These are phyloP conservation scores for Entelexis paramagnoliae DNA, from an alignment of 1,139 yeast species.

Conservation along the genomic window DNA sequence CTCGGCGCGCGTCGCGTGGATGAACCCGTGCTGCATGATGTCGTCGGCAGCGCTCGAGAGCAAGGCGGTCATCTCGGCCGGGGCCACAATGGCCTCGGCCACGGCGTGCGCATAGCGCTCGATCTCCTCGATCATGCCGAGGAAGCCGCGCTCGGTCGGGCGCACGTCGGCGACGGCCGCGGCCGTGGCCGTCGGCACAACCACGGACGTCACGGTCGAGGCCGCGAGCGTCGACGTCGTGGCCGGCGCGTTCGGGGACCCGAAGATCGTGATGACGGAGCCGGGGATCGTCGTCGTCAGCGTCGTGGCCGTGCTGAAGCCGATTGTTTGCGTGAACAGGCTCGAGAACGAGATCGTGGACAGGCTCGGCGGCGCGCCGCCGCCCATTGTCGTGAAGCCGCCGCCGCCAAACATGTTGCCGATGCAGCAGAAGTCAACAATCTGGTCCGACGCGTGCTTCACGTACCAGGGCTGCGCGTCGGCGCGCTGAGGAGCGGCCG, in stretches of 20 bases:
- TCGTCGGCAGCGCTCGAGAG: constrained; percentile 14
- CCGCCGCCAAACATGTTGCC: constrained; percentile 14
- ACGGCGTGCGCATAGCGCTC: constrained; percentile 16
- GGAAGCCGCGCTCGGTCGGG: constrained; percentile 5
- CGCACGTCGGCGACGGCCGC: neutral
- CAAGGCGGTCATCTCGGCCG: constrained; percentile 14
- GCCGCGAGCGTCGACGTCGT: too few relatives aligned
- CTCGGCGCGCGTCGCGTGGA: constrained; percentile 14
- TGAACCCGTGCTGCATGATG: constrained; percentile 16
- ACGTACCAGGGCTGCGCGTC: constrained; percentile 16
- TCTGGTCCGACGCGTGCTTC: constrained; percentile 16
- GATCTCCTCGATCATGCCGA: constrained; percentile 6
- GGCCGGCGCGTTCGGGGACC: too few relatives aligned
- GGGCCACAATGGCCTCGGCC: constrained; percentile 19
- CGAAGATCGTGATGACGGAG: constrained; percentile 14
- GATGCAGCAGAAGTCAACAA: constrained; percentile 16
- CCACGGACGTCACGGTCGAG: too few relatives aligned
- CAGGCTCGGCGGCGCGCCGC: neutral
- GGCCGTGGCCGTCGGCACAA: neutral
- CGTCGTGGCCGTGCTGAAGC: constrained; percentile 14
- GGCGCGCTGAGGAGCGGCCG: too few relatives aligned
- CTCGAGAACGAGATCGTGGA: constrained; percentile 11
- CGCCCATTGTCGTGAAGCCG: constrained; percentile 7
- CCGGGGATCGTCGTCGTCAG: constrained; percentile 18
- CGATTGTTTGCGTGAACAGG: constrained; percentile 3